These are phyloP conservation scores for Vitis hybrid DNA, from an alignment of 177 flowering plant genomes.

Conservation along the genomic window DNA sequence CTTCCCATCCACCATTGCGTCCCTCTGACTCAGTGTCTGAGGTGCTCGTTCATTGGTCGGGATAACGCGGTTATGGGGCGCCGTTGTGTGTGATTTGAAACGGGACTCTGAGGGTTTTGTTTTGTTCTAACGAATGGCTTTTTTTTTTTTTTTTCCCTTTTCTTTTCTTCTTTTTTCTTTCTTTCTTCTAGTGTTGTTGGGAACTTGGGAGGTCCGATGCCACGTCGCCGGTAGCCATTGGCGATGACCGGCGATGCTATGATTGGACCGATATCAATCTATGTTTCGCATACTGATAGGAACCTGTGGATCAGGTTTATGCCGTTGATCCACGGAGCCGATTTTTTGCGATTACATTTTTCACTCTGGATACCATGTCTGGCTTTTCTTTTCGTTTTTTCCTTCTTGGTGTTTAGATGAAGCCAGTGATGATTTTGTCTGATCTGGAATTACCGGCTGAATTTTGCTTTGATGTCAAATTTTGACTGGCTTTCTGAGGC, in stretches of 20 bases:
- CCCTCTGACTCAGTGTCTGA: background rate
- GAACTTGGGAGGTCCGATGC: slow-evolving; percentile 38
- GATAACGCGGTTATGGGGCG: slow-evolving; percentile 4
- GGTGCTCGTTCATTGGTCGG: slow-evolving; percentile 18
- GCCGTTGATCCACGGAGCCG: slow-evolving; percentile 52
- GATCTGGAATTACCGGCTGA: slow-evolving; percentile 77
- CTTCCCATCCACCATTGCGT: slow-evolving; percentile 20
- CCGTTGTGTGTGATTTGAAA: slow-evolving; percentile 55
- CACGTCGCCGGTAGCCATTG: slow-evolving; percentile 59
- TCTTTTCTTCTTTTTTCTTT: background rate
- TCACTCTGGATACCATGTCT: background rate
- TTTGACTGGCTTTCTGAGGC: slow-evolving; percentile 57
- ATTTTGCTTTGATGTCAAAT: slow-evolving; percentile 37
- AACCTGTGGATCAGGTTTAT: slow-evolving; percentile 48
- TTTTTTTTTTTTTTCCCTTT: background rate
- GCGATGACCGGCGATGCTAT: slow-evolving; percentile 57
- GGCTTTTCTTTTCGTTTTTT: background rate
- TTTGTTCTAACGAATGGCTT: background rate
- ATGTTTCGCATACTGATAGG: slow-evolving; percentile 66
- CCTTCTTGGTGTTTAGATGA: background rate
- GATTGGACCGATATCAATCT: slow-evolving; percentile 49
- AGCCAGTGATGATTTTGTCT: slow-evolving; percentile 47
- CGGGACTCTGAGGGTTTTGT: slow-evolving; percentile 58
- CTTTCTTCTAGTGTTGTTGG: background rate
- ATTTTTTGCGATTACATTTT: slow-evolving; percentile 52